Conservation (phyloP, 352 stramenopile genomes). For the Globisporangium emineosum region DNA sequence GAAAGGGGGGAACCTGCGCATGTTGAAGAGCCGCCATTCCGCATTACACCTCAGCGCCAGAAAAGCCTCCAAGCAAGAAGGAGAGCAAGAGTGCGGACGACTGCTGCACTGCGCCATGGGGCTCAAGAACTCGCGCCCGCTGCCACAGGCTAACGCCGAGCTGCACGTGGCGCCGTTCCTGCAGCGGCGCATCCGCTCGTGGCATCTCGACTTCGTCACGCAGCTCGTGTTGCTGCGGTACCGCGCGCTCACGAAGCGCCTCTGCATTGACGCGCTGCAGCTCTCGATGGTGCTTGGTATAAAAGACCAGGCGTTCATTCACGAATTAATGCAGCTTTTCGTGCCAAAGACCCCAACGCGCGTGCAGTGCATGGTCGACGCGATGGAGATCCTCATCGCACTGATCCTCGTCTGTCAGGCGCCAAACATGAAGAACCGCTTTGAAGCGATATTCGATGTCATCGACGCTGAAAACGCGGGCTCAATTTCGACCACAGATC, state of each 20-base stretch:
- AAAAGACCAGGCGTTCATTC: conserved; percentile 42
- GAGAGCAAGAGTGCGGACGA: neutral
- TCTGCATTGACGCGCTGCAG: conserved; percentile 59
- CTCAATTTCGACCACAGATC: conserved; percentile 33
- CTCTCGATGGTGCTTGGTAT: conserved; percentile 48
- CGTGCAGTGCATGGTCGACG: conserved; percentile 66
- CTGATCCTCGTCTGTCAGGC: conserved; percentile 64
- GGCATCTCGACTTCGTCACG: conserved; percentile 51
- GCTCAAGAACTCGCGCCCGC: conserved; percentile 52
- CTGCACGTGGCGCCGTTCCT: conserved; percentile 49
- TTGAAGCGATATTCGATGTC: conserved; percentile 67
- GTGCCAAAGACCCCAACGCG: conserved; percentile 48
- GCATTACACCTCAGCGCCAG: neutral
- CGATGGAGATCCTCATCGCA: conserved; percentile 64
- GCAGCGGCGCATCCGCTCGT: conserved; percentile 47
- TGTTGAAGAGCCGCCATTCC: neutral
- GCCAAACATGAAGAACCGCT: conserved; percentile 49
- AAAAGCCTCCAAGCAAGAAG: neutral
- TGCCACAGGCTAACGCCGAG: conserved; percentile 39
- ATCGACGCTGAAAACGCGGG: conserved; percentile 39
- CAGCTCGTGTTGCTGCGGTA: conserved; percentile 50
- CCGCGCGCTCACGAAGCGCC: conserved; percentile 46
- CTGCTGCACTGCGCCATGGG: conserved; percentile 29
- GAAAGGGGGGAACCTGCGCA: neutral
- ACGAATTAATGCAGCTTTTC: conserved; percentile 50